These are phyloP conservation scores for Lichtheimia ramosa DNA, from an alignment of 371 early-diverging fungal species.

Conservation along the genomic window DNA sequence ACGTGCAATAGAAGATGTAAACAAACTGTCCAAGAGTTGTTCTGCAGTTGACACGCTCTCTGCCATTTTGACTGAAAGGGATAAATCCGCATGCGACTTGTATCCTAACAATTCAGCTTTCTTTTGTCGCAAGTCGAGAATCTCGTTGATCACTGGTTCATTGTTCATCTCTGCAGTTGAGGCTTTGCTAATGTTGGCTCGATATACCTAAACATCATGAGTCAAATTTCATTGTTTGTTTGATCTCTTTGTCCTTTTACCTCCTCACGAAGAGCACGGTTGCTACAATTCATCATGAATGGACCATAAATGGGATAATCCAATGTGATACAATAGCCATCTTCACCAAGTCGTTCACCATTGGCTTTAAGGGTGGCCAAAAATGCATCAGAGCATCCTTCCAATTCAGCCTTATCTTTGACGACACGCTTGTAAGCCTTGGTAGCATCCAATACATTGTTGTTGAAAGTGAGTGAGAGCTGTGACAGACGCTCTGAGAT, in stretches of 20 bases:
- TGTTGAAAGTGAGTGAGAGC: slow-evolving; percentile 55
- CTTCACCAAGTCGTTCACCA: slow-evolving; percentile 46
- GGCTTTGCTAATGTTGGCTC: slow-evolving; percentile 58
- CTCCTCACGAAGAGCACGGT: slow-evolving; percentile 58
- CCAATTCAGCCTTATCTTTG: slow-evolving; percentile 44
- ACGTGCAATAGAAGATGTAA: slow-evolving; percentile 45
- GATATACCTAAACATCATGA: slow-evolving; percentile 39
- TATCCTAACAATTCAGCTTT: slow-evolving; percentile 59
- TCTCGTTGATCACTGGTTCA: slow-evolving; percentile 63
- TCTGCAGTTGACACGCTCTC: slow-evolving; percentile 48
- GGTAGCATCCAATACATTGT: slow-evolving; percentile 67
- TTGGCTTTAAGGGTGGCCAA: slow-evolving; percentile 51
- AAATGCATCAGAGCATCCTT: slow-evolving; percentile 54
- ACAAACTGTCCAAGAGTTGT: slow-evolving; percentile 47
- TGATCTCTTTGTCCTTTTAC: slow-evolving; percentile 16
- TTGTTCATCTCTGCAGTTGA: slow-evolving; percentile 56
- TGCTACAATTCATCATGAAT: slow-evolving; percentile 67
- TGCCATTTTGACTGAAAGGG: slow-evolving; percentile 69
- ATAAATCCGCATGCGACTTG: slow-evolving; percentile 56
- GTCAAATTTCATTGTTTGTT: not conserved
- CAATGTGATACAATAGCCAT: slow-evolving; percentile 62
- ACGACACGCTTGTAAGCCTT: slow-evolving; percentile 55
- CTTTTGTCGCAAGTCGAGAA: slow-evolving; percentile 50
- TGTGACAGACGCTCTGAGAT: slow-evolving; percentile 59
- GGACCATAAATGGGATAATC: slow-evolving; percentile 63